phyloP scores from a whole-genome alignment of 805 yeast genomes.

The Ogataea naganishii region DNA sequence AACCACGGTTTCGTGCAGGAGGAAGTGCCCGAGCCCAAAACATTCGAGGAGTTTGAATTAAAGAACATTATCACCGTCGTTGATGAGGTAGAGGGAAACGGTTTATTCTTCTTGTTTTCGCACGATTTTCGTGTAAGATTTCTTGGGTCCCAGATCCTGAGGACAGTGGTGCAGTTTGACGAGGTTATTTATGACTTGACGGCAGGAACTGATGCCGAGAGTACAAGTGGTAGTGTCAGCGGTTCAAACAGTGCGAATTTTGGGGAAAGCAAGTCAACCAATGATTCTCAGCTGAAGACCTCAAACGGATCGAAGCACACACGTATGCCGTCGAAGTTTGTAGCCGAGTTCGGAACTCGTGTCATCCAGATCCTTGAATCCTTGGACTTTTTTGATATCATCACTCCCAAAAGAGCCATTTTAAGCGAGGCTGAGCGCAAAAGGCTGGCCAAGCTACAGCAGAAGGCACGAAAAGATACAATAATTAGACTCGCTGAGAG shows the following conservation, averaged over 20 bases:
- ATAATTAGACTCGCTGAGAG: conserved; percentile 79
- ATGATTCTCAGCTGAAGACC: too few relatives aligned
- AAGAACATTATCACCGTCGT: conserved; percentile 75
- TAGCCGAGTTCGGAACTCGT: conserved; percentile 71
- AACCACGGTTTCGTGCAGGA: conserved; percentile 25
- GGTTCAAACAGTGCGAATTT: conserved; percentile 1
- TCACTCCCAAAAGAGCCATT: conserved; percentile 40
- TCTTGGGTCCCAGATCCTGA: conserved; percentile 65
- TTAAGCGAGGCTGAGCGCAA: conserved; percentile 72
- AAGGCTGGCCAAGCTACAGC: conserved; percentile 54
- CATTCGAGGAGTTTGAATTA: conserved; percentile 61
- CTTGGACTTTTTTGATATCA: conserved; percentile 56
- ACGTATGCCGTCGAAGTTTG: conserved; percentile 59
- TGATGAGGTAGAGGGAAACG: conserved; percentile 95
- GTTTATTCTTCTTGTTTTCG: conserved; percentile 82
- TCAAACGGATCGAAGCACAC: conserved; percentile 30
- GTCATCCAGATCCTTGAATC: conserved; percentile 69
- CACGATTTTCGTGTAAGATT: conserved; percentile 72
- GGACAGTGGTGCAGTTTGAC: conserved; percentile 81
- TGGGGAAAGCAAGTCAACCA: conserved; percentile 6
- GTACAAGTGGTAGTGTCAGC: conserved; percentile 7
- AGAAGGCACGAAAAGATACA: conserved; percentile 51
- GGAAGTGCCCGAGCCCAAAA: conserved; percentile 34
- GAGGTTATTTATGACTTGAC: conserved; percentile 56
- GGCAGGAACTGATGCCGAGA: conserved; percentile 9